Evolutionary conservation across 768 basidiomycete genomes (phyloP).

Genomic region (Leccinum subgranulosum): DNA sequence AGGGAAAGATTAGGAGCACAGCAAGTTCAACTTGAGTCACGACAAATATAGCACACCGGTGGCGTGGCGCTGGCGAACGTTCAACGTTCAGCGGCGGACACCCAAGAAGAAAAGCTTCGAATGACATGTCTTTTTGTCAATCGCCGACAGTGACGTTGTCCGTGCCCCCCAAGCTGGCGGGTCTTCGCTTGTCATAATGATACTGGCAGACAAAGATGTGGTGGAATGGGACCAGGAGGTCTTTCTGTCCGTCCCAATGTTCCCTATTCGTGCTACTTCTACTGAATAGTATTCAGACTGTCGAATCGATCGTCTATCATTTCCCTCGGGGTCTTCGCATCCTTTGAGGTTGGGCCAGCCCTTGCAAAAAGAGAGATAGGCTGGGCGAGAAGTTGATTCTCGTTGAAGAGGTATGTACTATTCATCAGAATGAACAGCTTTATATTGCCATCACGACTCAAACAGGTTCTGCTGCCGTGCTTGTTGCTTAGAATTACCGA

Average conservation of each 20-base stretch:
- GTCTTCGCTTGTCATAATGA: too few relatives aligned
- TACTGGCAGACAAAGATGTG: background rate
- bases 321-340: background rate
- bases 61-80: too few relatives aligned
- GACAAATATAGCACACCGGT: too few relatives aligned
- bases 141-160: too few relatives aligned
- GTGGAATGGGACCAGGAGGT: background rate
- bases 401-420: background rate
- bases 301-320: background rate
- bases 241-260: background rate
- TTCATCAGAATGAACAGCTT: background rate
- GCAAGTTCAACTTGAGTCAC: background rate
- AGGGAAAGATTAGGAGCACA: background rate
- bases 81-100: too few relatives aligned
- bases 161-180: too few relatives aligned
- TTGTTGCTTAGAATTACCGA: background rate
- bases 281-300: background rate
- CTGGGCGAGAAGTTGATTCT: background rate
- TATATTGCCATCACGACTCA: background rate
- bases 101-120: too few relatives aligned
- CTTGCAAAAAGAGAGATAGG: background rate
- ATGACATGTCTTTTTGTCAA: too few relatives aligned
- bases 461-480: too few relatives aligned
- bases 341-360: background rate
- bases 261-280: background rate